Evolutionary conservation across 2,329 filamentous ascomycete genomes (phyloP).

Genomic region (Penicillium sp.): DNA sequence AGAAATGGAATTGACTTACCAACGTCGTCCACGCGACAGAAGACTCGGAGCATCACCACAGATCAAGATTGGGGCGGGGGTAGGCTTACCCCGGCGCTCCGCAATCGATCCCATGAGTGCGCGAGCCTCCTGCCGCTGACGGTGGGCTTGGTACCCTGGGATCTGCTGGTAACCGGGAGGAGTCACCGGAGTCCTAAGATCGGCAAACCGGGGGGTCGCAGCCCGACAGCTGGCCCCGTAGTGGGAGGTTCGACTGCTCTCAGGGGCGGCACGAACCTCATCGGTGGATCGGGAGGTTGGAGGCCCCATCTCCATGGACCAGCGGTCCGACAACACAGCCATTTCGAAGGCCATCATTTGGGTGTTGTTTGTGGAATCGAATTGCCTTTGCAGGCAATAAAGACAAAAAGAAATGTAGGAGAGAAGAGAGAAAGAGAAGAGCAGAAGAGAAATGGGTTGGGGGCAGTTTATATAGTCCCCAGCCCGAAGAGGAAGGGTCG

Average conservation of each 20-base stretch:
- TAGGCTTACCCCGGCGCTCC: background rate
- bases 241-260: background rate
- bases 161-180: background rate
- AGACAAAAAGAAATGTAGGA: background rate
- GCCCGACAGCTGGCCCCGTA: background rate
- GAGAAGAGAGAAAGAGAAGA: background rate
- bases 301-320: background rate
- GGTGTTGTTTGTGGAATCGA: background rate
- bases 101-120: slow-evolving; percentile 1
- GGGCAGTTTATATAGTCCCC: background rate
- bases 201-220: slow-evolving; percentile 1
- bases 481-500: background rate
- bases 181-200: background rate
- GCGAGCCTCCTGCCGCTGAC: background rate
- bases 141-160: slow-evolving; percentile 1
- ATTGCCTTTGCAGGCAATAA: background rate
- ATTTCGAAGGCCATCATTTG: background rate
- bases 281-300: background rate
- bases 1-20: background rate
- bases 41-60: background rate
- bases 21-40: background rate
- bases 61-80: background rate
- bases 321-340: background rate
- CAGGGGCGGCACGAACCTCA: background rate
- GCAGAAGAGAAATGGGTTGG: too few species aligned